These are phyloP conservation scores for Crataegus laevigata DNA, from an alignment of 306 rosid genomes.

Conservation along the genomic window DNA sequence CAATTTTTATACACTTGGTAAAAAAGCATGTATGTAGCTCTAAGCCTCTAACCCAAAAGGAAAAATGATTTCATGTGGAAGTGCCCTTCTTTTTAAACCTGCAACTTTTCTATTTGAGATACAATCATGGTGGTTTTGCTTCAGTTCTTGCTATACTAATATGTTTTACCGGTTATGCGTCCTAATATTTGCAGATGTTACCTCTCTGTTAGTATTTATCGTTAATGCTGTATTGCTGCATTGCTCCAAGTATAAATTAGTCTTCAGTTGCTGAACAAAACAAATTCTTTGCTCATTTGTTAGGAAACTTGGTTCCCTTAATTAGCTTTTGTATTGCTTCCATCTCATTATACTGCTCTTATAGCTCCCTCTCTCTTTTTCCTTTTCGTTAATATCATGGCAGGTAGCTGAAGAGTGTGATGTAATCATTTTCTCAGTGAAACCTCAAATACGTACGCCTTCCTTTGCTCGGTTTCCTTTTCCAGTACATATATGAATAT, in stretches of 20 bases:
- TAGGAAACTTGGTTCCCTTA: neutral
- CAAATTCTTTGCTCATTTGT: neutral
- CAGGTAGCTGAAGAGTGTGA: constrained; percentile 63
- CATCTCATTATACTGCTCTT: neutral
- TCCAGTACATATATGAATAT: neutral
- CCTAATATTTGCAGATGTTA: too few species aligned
- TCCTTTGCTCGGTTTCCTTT: neutral
- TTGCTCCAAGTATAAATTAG: neutral
- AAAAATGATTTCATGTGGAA: neutral
- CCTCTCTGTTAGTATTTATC: neutral
- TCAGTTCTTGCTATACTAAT: neutral
- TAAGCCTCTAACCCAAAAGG: neutral
- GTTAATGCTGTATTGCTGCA: neutral
- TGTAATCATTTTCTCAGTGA: constrained; percentile 60
- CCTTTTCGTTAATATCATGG: neutral
- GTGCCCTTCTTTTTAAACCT: too few species aligned
- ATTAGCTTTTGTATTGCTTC: neutral
- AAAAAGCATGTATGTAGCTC: neutral
- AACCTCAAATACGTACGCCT: constrained; percentile 58
- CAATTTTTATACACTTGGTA: neutral
- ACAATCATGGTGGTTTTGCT: too few species aligned
- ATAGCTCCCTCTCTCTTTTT: neutral
- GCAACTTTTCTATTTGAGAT: too few species aligned
- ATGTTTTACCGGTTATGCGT: neutral
- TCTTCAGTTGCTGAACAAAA: neutral